Percentiles rank a stretch among this genome's conserved stretches.
Conservation (phyloP, 768 basidiomycete species). For the Rhizopogon vesiculosus region DNA sequence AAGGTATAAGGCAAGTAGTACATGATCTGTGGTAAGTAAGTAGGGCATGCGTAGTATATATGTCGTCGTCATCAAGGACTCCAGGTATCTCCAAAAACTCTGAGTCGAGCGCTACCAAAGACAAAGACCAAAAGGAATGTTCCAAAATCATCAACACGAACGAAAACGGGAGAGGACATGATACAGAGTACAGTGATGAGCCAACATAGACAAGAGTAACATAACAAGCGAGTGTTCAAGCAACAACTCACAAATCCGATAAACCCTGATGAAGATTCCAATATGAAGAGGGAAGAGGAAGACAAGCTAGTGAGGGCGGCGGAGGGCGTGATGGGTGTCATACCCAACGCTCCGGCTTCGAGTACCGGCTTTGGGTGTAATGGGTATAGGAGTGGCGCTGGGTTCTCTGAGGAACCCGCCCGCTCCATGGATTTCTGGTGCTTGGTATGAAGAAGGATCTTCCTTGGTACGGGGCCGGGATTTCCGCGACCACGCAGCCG, state of each 20-base stretch:
- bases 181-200: conserved; percentile 12
- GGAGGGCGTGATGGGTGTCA: conserved; percentile 9
- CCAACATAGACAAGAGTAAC: neutral
- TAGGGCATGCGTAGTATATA: neutral
- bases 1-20: neutral
- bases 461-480: conserved; percentile 11
- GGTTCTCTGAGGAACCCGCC: conserved; percentile 25
- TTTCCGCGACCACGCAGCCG: conserved; percentile 16
- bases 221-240: neutral
- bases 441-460: conserved; percentile 1
- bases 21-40: conserved; percentile 2
- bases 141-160: neutral
- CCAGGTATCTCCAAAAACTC: neutral
- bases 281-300: neutral
- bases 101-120: neutral
- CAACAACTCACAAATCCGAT: conserved; percentile 15
- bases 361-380: conserved; percentile 11
- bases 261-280: neutral
- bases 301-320: conserved; percentile 12
- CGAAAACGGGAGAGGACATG: neutral
- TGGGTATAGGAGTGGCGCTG: conserved; percentile 19
- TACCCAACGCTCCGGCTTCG: conserved; percentile 25
- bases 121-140: neutral
- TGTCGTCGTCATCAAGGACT: neutral
- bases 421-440: conserved; percentile 1